Evolutionary conservation across 768 basidiomycete genomes (phyloP), one percentile per base, ranked within the genome.

Genomic region (Tulasnella sp.): DNA sequence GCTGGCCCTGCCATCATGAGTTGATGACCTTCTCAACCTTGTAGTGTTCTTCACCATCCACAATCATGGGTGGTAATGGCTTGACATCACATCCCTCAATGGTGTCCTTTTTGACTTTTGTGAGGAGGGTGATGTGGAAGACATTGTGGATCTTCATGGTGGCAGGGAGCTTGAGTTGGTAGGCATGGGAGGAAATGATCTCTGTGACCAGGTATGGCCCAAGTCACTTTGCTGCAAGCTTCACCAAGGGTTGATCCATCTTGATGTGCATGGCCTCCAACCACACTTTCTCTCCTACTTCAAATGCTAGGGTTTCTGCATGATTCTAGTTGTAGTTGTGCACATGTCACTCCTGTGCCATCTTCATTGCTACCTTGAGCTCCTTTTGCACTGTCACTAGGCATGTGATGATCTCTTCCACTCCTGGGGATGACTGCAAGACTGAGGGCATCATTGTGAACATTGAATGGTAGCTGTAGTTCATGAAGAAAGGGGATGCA

Each of bases 391-490:
- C 47, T 21, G 19, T n/a, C n/a, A 11, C 27, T 21, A 48, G 47
- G 5, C n/a, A n/a, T 23, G 5, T 11, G 5, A n/a, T n/a, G n/a
- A 48, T 23, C 11, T 48, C 27, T 48, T n/a, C 47, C n/a, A n/a
- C 47, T 23, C 5, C n/a, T 11, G 47, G 47, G 5, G 27, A 21
- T n/a, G 47, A 23, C 11, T 21, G 27, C 5, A 7, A 11, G 5
- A 23, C n/a, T 11, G 47, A 48, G 5, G 27, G 47, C 7, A 23
- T 5, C 7, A 7, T 48, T 5, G 19, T 29, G n/a, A 48, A 48
- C 47, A 48, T 48, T 11, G 48, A 49, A 27, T 58, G 7, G 27
- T 58, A 58, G 4, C 56, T 45, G 47, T 47, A 32, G 41, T 58
- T 47, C 21, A 29, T 44, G 24, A 10, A 27, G 45, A 58, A 58